Conservation (phyloP, 225 moss, liverwort and hornwort genomes). For the Polytrichum commune region DNA sequence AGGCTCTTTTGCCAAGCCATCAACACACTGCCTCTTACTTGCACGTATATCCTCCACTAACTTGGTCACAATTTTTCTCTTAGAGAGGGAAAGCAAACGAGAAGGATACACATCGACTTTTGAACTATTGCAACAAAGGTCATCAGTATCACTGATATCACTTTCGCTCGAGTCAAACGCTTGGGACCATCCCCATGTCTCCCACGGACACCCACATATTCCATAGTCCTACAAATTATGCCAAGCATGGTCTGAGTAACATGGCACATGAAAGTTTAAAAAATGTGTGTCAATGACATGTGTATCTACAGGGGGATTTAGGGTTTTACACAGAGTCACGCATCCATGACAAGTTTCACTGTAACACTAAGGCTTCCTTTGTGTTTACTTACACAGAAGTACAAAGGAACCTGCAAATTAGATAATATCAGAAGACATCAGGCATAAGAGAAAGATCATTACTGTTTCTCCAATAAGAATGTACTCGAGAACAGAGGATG, state of each 20-base stretch:
- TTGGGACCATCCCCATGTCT: conserved; percentile 67
- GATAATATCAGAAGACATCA: background rate
- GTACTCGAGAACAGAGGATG: conserved; percentile 69
- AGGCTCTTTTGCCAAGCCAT: background rate
- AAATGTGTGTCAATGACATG: too few species aligned
- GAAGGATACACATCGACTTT: background rate
- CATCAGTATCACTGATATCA: conserved; percentile 26
- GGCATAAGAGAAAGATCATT: conserved; percentile 9
- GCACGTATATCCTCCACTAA: background rate
- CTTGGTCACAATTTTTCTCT: background rate
- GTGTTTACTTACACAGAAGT: too few species aligned
- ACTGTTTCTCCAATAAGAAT: conserved; percentile 88
- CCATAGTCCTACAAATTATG: conserved; percentile 51
- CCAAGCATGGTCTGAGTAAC: too few species aligned
- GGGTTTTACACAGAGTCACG: too few species aligned
- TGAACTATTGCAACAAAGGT: conserved; percentile 5
- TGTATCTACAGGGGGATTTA: too few species aligned
- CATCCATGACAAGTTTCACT: too few species aligned
- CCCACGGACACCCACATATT: conserved; percentile 84
- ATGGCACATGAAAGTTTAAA: too few species aligned
- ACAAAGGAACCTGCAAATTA: background rate
- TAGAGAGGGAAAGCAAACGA: background rate
- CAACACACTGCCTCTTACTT: conserved; percentile 1
- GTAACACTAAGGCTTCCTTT: too few species aligned
- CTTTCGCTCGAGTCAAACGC: conserved; percentile 44